Conservation (phyloP, 257 asterid species). For the Hygrophila difformis region DNA sequence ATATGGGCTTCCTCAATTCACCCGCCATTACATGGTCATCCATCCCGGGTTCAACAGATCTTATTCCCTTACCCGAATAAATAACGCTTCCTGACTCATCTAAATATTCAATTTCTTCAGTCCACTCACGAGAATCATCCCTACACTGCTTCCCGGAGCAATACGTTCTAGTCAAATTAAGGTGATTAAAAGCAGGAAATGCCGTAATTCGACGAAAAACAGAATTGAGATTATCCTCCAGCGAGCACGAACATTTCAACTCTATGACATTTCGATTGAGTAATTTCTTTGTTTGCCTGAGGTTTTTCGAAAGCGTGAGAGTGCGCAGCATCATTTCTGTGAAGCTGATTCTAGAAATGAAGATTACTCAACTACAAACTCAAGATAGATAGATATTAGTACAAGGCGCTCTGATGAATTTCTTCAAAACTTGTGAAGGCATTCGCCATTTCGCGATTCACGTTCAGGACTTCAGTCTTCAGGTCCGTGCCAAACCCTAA, state of each 20-base stretch:
- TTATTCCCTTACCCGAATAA: conserved; percentile 79
- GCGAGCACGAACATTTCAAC: conserved; percentile 18
- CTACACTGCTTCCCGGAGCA: conserved; percentile 34
- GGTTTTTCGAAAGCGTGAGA: conserved; percentile 26
- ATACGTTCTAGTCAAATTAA: conserved; percentile 27
- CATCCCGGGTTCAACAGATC: conserved; percentile 75
- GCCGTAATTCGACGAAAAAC: conserved; percentile 2
- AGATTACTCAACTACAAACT: too few species aligned
- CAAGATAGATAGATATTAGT: too few species aligned
- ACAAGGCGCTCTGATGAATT: too few species aligned
- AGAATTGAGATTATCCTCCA: conserved; percentile 7
- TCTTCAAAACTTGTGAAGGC: too few species aligned
- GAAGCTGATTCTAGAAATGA: too few species aligned
- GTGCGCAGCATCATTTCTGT: conserved; percentile 28
- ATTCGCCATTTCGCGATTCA: too few species aligned
- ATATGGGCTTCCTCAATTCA: conserved; percentile 66
- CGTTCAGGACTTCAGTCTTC: too few species aligned
- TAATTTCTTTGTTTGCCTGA: conserved; percentile 17
- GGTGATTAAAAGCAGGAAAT: conserved; percentile 9
- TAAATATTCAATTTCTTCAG: conserved; percentile 71
- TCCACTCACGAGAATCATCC: conserved; percentile 46
- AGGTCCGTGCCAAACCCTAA: too few species aligned
- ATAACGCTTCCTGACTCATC: conserved; percentile 88
- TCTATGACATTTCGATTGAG: conserved; percentile 8
- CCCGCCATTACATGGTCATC: conserved; percentile 94